Evolutionary conservation across 139 green algal genomes (phyloP).

Genomic region (Micractinium sp.): DNA sequence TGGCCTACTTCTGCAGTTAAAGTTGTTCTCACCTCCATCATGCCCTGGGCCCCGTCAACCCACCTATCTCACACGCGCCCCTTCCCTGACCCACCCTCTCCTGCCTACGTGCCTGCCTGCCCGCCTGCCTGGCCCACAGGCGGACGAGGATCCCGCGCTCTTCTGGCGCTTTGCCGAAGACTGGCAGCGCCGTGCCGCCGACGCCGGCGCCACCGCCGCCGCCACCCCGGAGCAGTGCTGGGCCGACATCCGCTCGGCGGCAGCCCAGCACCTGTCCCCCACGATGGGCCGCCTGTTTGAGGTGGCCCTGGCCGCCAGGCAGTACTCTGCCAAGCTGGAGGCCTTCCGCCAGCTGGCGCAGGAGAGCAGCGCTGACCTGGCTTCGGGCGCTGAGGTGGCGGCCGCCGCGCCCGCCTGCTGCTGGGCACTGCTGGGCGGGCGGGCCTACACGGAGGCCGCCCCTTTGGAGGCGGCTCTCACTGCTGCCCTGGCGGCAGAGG

Average conservation of each 20-base stretch:
- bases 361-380: conserved; percentile 17
- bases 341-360: conserved; percentile 64
- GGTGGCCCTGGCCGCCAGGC: conserved; percentile 61
- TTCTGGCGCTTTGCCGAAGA: conserved; percentile 64
- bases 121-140: conserved; percentile 35
- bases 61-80: too few relatives aligned
- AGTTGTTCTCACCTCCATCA: too few relatives aligned
- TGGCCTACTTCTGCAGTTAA: too few relatives aligned
- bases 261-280: neutral
- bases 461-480: neutral
- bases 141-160: conserved; percentile 45
- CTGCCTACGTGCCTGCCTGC: neutral
- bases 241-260: neutral
- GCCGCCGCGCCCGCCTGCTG: conserved; percentile 18
- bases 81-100: too few relatives aligned
- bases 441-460: neutral
- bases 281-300: conserved; percentile 53
- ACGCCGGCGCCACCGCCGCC: neutral
- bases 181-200: neutral
- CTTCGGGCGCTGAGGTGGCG: neutral
- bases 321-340: conserved; percentile 79
- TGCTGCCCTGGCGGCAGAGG: neutral
- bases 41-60: too few relatives aligned
- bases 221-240: conserved; percentile 27
- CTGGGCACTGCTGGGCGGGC: conserved; percentile 22